phyloP scores from a whole-genome alignment of 129 eudicot genomes.

The Pittosporum tobira region DNA sequence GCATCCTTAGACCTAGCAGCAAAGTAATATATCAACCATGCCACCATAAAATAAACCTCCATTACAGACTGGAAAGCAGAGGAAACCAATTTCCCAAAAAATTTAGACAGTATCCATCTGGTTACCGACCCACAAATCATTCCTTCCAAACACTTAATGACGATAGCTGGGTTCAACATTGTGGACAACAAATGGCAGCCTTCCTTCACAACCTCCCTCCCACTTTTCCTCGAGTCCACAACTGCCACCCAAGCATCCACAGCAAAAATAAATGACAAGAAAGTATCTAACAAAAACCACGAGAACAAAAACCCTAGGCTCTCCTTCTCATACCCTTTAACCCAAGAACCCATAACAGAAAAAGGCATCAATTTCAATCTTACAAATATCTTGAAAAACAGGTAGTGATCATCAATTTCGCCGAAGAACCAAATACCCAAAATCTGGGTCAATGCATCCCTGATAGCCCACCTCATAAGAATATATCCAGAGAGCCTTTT shows the following conservation, averaged over 20 bases:
- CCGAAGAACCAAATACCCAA: conserved; percentile 81
- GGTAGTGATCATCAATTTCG: conserved; percentile 89
- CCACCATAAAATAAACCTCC: conserved; percentile 90
- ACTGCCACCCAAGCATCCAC: conserved; percentile 91
- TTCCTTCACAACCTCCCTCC: conserved; percentile 80
- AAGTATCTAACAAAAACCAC: conserved; percentile 68
- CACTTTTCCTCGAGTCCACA: conserved; percentile 73
- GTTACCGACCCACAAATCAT: conserved; percentile 67
- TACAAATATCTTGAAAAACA: conserved; percentile 76
- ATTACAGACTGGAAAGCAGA: conserved; percentile 59
- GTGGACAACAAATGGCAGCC: conserved; percentile 63
- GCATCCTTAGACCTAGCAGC: conserved; percentile 74
- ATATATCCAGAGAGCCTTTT: conserved; percentile 72
- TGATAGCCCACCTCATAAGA: conserved; percentile 86
- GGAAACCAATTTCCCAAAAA: conserved; percentile 58
- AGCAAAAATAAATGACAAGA: conserved; percentile 62
- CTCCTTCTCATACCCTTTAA: conserved; percentile 60
- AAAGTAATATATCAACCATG: conserved; percentile 75
- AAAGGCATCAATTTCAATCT: conserved; percentile 95
- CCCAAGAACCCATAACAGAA: conserved; percentile 63
- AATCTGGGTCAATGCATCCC: conserved; percentile 82
- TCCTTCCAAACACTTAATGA: conserved; percentile 66
- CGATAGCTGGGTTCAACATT: conserved; percentile 62
- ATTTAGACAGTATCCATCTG: conserved; percentile 47
- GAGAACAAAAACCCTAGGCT: conserved; percentile 54